Base-by-base conservation (phyloP, 1,284 basidiomycete species). In the Gymnopus androsaceus region DNA sequence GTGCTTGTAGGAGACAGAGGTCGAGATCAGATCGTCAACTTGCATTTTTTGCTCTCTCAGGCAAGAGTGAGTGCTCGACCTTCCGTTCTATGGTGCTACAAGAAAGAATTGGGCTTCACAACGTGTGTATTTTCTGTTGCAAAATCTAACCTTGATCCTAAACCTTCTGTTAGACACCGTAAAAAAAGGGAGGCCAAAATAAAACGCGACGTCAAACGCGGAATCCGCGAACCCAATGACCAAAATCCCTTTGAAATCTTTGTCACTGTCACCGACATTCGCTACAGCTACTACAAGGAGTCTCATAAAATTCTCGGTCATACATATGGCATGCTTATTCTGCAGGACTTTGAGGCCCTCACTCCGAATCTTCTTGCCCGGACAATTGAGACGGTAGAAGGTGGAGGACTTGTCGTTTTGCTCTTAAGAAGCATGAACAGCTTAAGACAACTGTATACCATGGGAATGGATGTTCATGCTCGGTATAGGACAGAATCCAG, bases 181-280 rank as follows among this genome's bases (percentile, higher is more conserved):
- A 98, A 98, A 79, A 98, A 98, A 74, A 83, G 94, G 45, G 95
- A 97, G 72, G 90, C 89, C 36, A 97, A 95, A 75, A 94, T 97
- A 66, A 98, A 96, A 73, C 80, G 92, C 57, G 94, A 98, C 68
- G 87, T 96, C 37, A 97, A 98, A 74, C 85, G 94, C 27, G 95
- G 96, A 6, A 85, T 95, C 46, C 82, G 96, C 21, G 96, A 99
- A 66, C 87, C 92, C 23, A 96, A 96, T 67, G 94, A 98, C 57
- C 94, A 96, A 69, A 88, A 94, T 69, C 96, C 97, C 1, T 99
- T 99, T 67, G 97, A 99, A 76, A 92, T 99, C 54, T 99, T 99
- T 67, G 90, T 99, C 23, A 92, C 93, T 3, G 94, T 98, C n/a
- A 99, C 97, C 7, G 96, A 99, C 70, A 98, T 99, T 58, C 88